Conservation (phyloP, 140 eudicot genomes). For the Cichorium intybus region DNA sequence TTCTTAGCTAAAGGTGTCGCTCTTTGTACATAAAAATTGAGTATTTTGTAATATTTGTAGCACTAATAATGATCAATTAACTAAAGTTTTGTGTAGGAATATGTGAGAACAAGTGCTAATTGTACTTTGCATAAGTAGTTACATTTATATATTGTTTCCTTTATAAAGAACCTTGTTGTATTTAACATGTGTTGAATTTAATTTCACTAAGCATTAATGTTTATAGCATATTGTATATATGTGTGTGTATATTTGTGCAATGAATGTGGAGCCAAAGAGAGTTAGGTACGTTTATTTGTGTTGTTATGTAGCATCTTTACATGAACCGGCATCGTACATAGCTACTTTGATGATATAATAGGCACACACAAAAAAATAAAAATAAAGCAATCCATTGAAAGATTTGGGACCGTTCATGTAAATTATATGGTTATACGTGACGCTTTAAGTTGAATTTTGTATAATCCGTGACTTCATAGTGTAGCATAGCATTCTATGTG, state of each 20-base stretch:
- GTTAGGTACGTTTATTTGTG: neutral
- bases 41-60: conserved; percentile 36
- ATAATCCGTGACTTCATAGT: no score
- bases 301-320: neutral
- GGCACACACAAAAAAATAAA: neutral
- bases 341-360: neutral
- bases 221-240: neutral
- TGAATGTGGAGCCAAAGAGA: neutral
- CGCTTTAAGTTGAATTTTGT: no score
- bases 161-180: neutral
- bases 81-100: conserved; percentile 43
- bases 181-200: conserved; percentile 4
- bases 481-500: neutral
- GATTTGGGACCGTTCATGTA: no score
- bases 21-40: conserved; percentile 35
- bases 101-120: conserved; percentile 27
- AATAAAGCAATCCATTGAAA: neutral
- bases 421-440: no score
- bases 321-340: neutral
- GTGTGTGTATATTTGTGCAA: neutral
- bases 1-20: conserved; percentile 29
- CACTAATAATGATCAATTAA: conserved; percentile 33
- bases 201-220: neutral
- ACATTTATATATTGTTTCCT: neutral
- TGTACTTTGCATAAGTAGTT: conserved; percentile 8